Conservation (phyloP, 2,329 filamentous ascomycete species). For the Raffaelea deltoideospora region DNA sequence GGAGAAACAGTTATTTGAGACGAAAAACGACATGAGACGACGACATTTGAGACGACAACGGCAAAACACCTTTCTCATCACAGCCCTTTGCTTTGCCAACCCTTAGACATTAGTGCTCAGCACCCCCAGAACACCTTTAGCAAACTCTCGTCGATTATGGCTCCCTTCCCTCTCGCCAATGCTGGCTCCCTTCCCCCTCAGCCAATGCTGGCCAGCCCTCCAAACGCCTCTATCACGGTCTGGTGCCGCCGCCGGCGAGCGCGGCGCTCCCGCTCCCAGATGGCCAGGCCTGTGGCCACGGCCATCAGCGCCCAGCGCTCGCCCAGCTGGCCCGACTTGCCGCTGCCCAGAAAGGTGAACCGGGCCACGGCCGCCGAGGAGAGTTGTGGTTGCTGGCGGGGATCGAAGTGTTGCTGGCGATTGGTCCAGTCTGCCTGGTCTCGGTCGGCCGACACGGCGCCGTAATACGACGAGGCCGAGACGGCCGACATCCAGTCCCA, state of each 20-base stretch:
- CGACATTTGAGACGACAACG: too few species aligned
- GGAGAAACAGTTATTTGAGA: too few species aligned
- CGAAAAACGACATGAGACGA: too few species aligned
- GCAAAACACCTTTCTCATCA: neutral
- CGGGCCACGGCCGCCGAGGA: conserved; percentile 9
- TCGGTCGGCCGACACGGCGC: neutral
- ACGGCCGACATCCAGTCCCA: neutral
- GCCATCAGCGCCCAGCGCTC: conserved; percentile 26
- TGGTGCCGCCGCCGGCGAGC: conserved; percentile 1
- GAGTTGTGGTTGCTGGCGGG: conserved; percentile 12
- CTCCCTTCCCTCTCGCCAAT: neutral
- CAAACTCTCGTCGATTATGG: too few species aligned
- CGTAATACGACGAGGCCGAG: neutral
- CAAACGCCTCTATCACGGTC: conserved; percentile 2
- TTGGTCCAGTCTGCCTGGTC: too few species aligned
- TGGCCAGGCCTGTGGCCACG: conserved; percentile 19
- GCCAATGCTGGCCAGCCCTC: conserved; percentile 2
- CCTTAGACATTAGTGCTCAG: neutral
- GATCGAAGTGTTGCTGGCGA: neutral
- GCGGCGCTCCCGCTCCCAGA: conserved; percentile 11
- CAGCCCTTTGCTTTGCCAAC: neutral
- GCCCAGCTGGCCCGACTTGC: conserved; percentile 22
- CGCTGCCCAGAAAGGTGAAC: conserved; percentile 24
- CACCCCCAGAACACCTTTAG: neutral
- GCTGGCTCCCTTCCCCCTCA: neutral